A percentile compares a stretch with the other conserved stretches of the same genome.
These are phyloP conservation scores for Sarocladium brachiariae DNA, from an alignment of 2,329 filamentous ascomycete genomes.

Conservation along the genomic window DNA sequence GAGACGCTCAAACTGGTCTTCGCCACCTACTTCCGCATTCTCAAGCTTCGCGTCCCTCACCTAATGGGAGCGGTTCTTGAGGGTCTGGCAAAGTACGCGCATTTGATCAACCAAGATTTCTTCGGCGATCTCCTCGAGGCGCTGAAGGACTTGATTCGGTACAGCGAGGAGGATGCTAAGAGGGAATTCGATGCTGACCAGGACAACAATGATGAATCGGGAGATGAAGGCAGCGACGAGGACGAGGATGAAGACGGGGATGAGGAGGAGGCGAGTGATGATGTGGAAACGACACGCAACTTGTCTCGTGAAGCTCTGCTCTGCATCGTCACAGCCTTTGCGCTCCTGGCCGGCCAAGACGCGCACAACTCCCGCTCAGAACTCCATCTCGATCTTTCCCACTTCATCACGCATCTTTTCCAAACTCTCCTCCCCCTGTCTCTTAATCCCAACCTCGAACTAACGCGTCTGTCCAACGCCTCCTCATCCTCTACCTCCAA, in stretches of 20 bases:
- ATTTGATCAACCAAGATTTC: slow-evolving; percentile 98
- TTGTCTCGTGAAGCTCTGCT: slow-evolving; percentile 80
- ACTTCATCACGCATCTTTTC: slow-evolving; percentile 94
- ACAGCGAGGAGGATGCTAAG: slow-evolving; percentile 55
- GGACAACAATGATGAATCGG: slow-evolving; percentile 32
- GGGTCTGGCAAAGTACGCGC: slow-evolving; percentile 86
- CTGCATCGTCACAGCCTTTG: slow-evolving; percentile 92
- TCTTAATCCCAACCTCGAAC: slow-evolving; percentile 79
- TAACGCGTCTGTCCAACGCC: slow-evolving; percentile 41
- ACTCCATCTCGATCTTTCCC: slow-evolving; percentile 84
- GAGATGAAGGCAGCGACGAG: slow-evolving; percentile 33
- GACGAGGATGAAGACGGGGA: slow-evolving; percentile 34
- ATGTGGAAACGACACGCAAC: slow-evolving; percentile 52
- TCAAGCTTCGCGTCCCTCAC: slow-evolving; percentile 73
- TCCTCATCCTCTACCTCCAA: slow-evolving; percentile 45
- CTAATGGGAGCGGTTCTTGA: slow-evolving; percentile 97
- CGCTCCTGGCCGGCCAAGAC: slow-evolving; percentile 92
- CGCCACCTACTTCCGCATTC: slow-evolving; percentile 86
- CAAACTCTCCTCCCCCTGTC: slow-evolving; percentile 72
- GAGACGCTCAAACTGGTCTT: slow-evolving; percentile 97
- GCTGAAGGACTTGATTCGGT: slow-evolving; percentile 81
- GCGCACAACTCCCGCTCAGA: slow-evolving; percentile 74
- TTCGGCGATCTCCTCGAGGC: slow-evolving; percentile 95
- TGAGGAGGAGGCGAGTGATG: slow-evolving; percentile 28
- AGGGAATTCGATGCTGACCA: slow-evolving; percentile 35